Evolutionary conservation across 192 early-diverging fungal species (phyloP).

Genomic region (Gigaspora rosea): DNA sequence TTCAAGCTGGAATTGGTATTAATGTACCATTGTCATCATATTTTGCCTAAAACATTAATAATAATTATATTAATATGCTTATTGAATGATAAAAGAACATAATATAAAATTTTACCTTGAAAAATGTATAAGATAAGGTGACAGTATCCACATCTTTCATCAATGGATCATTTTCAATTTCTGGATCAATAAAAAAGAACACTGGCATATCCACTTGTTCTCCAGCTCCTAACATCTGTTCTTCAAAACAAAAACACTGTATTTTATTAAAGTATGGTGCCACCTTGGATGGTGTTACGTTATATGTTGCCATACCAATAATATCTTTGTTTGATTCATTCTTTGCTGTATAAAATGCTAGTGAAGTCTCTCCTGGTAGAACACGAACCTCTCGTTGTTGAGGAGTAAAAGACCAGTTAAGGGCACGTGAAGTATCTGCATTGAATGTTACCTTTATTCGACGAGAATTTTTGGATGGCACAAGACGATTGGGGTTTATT

Average conservation of each 20-base stretch:
- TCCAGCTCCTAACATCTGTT: constrained; percentile 84
- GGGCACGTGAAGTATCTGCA: constrained; percentile 70
- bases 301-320: constrained; percentile 95
- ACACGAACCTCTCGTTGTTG: constrained; percentile 84
- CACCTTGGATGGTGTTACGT: constrained; percentile 88
- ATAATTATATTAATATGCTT: neutral
- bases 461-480: constrained; percentile 62
- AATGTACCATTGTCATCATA: constrained; percentile 28
- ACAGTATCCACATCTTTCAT: constrained; percentile 94
- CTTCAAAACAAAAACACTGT: constrained; percentile 99
- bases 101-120: constrained; percentile 60
- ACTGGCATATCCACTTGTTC: constrained; percentile 96
- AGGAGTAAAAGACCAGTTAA: constrained; percentile 91
- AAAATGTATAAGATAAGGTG: constrained; percentile 94
- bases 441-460: constrained; percentile 70
- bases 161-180: constrained; percentile 89
- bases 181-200: constrained; percentile 98
- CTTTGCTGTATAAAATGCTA: constrained; percentile 95
- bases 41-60: constrained; percentile 18
- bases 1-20: constrained; percentile 3
- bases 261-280: constrained; percentile 99
- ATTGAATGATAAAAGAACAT: neutral
- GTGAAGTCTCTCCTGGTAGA: constrained; percentile 93
- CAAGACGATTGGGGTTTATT: constrained; percentile 67
- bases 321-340: constrained; percentile 85